Evolutionary conservation across 2,329 filamentous ascomycete genomes (phyloP), one percentile per base, ranked within the genome.

Genomic region (Aspergillus sp.): DNA sequence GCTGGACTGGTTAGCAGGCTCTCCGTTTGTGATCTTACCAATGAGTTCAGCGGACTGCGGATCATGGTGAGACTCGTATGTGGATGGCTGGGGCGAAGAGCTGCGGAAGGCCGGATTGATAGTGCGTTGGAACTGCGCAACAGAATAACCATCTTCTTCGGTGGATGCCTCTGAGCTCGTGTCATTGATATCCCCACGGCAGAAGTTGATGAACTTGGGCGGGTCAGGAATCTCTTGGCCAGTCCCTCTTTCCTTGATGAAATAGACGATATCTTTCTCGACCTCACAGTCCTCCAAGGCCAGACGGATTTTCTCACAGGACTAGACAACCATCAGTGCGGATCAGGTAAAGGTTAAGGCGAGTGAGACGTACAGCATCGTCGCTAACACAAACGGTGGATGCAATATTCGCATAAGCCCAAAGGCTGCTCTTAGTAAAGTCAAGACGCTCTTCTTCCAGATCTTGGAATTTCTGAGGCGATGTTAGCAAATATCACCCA

Each of bases 171-270:
- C 88, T 1, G 91, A 96, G 55, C 82, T 81, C 34, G 80, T 82
- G 57, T 98, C 93, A 46, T 83, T 73, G 34, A 77, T 77, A 41
- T 84, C 70, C 64, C 91, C 93, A 7, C 93, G 85, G 65, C 88
- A 94, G 67, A 97, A 98, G 73, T 98, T 96, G 80, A 98, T 96
- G 67, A 96, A 98, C 67, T 89, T 96, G 39, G 93, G 93, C 27
- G 93, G 82, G 65, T 96, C 93, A 1, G 93, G 94, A 41, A 98
- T 98, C 66, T 98, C 94, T 67, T 97, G 91, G 4, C 93, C 90
- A 2, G 93, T 98, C 26, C 91, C 91, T 53, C 73, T 80, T 42
- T 94, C 89, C 52, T 78, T 85, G 70, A 98, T 98, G 72, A 98
- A 98, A 52, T 70, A 74, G 26, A 81, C 72, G 52, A 98, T 96